Conservation (phyloP, 345 rosid species). For the Eucalyptus polybractea region DNA sequence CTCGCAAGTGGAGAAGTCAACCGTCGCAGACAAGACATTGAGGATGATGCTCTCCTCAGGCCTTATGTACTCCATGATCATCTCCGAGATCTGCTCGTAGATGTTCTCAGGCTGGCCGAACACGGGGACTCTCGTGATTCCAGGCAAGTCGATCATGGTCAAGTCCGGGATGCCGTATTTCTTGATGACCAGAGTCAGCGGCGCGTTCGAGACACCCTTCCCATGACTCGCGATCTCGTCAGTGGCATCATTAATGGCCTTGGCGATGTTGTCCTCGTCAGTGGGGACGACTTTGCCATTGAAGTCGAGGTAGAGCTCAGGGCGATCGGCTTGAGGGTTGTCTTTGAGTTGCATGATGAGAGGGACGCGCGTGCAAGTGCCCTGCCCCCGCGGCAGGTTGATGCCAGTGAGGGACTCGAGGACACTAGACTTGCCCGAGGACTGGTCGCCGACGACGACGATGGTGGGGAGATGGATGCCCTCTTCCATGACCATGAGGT, state of each 20-base stretch:
- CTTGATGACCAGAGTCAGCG: conserved; percentile 24
- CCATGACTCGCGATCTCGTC: conserved; percentile 28
- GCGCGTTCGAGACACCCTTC: conserved; percentile 23
- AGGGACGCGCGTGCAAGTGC: conserved; percentile 39
- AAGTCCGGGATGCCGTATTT: conserved; percentile 32
- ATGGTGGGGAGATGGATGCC: conserved; percentile 45
- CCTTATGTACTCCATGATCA: conserved; percentile 24
- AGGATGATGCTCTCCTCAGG: conserved; percentile 33
- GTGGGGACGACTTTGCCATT: conserved; percentile 3
- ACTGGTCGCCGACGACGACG: conserved; percentile 46
- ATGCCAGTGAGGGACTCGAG: conserved; percentile 7
- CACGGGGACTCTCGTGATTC: conserved; percentile 37
- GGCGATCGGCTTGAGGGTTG: neutral
- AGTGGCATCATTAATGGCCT: conserved; percentile 19
- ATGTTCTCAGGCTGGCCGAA: conserved; percentile 33
- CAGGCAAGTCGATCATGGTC: conserved; percentile 49
- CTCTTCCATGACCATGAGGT: conserved; percentile 16
- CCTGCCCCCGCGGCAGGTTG: conserved; percentile 3
- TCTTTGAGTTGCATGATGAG: conserved; percentile 38
- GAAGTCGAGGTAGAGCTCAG: conserved; percentile 21
- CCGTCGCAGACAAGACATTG: conserved; percentile 29
- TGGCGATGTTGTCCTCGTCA: conserved; percentile 4
- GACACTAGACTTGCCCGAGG: conserved; percentile 28
- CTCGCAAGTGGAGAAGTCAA: conserved; percentile 36
- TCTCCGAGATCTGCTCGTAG: conserved; percentile 22